These are phyloP conservation scores for Laburnicola sp. DNA, from an alignment of 2,329 filamentous ascomycete species.

Conservation along the genomic window DNA sequence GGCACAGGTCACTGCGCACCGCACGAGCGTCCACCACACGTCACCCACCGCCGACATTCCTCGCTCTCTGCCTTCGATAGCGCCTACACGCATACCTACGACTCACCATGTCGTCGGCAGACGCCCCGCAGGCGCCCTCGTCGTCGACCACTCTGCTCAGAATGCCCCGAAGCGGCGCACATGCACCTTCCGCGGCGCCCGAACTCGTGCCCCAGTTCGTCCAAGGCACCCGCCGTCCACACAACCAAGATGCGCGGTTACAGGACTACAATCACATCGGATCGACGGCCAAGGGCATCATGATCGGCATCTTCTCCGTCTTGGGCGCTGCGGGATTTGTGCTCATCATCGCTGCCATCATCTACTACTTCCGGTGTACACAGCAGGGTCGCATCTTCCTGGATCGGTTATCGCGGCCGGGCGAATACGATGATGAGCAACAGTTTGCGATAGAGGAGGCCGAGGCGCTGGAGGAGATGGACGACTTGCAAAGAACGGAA, in stretches of 20 bases:
- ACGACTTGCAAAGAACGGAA: slow-evolving; percentile 85
- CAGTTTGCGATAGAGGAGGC: slow-evolving; percentile 92
- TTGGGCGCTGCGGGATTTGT: slow-evolving; percentile 89
- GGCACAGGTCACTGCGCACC: slow-evolving; percentile 16
- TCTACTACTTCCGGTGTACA: slow-evolving; percentile 95
- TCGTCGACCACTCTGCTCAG: slow-evolving; percentile 39
- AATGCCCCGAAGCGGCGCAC: slow-evolving; percentile 28
- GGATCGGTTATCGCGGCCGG: slow-evolving; percentile 88
- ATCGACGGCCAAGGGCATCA: slow-evolving; percentile 73
- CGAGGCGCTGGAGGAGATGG: slow-evolving; percentile 92
- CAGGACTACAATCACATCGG: slow-evolving; percentile 39
- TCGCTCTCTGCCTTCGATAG: slow-evolving; percentile 5
- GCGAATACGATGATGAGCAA: slow-evolving; percentile 97
- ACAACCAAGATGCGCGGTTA: slow-evolving; percentile 33
- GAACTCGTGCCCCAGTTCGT: slow-evolving; percentile 23
- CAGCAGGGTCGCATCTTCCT: slow-evolving; percentile 85
- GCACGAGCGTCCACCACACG: slow-evolving; percentile 12
- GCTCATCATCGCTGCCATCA: slow-evolving; percentile 73
- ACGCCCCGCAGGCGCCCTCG: slow-evolving; percentile 29
- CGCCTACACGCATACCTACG: slow-evolving; percentile 8
- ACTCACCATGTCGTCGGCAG: slow-evolving; percentile 39
- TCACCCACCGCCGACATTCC: neutral
- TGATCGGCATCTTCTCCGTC: slow-evolving; percentile 92
- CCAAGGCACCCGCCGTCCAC: slow-evolving; percentile 20
- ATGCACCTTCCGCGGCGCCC: slow-evolving; percentile 31